Evolutionary conservation across 768 basidiomycete genomes (phyloP).

Genomic region (Candolleomyces aberdarensis): DNA sequence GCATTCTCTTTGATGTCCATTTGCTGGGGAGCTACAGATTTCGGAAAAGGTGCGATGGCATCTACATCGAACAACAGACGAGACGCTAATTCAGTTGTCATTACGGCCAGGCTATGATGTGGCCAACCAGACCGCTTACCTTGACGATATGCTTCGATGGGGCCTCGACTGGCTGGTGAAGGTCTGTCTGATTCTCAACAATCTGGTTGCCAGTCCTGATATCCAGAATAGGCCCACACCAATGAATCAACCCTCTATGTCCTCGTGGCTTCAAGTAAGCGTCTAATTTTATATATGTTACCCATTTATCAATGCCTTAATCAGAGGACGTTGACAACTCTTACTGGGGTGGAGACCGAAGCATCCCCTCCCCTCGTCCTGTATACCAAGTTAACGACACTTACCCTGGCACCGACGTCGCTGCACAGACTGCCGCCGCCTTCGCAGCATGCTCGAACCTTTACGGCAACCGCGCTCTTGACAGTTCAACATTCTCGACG

Average conservation of each 20-base stretch:
- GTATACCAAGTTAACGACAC: conserved; percentile 78
- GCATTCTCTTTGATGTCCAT: conserved; percentile 82
- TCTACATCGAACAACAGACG: neutral
- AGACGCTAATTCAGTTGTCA: neutral
- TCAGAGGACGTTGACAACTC: conserved; percentile 61
- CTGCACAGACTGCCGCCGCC: conserved; percentile 80
- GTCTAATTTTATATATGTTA: neutral
- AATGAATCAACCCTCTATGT: conserved; percentile 69
- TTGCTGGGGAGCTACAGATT: conserved; percentile 89
- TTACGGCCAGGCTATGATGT: conserved; percentile 64
- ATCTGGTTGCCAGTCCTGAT: neutral
- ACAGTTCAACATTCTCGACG: conserved; percentile 44
- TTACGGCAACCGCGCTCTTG: conserved; percentile 62
- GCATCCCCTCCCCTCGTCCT: conserved; percentile 71
- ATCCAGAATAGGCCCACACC: conserved; percentile 69
- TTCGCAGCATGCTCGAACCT: conserved; percentile 85
- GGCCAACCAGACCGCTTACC: conserved; percentile 84
- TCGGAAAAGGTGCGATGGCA: conserved; percentile 58
- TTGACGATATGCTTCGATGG: conserved; percentile 91
- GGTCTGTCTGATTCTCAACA: conserved; percentile 34
- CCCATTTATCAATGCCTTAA: conserved; percentile 3
- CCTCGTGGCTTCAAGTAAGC: conserved; percentile 64
- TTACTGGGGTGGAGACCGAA: conserved; percentile 89
- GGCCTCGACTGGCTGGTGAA: conserved; percentile 91
- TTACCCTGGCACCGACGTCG: conserved; percentile 86